These are phyloP conservation scores for Stylonectria norvegica DNA, from an alignment of 2,329 filamentous ascomycete genomes.

Conservation along the genomic window DNA sequence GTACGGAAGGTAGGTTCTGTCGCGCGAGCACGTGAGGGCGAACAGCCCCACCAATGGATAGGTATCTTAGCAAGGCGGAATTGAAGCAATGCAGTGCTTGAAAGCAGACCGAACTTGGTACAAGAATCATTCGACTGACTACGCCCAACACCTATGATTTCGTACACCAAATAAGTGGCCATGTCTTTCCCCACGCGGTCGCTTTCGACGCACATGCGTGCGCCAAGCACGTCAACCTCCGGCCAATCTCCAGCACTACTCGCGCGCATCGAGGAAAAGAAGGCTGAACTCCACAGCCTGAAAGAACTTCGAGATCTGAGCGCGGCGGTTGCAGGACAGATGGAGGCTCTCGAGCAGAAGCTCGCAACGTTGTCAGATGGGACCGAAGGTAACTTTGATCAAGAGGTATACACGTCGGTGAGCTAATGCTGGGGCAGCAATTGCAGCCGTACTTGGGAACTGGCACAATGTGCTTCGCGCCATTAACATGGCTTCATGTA, in stretches of 20 bases:
- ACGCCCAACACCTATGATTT: too few species aligned
- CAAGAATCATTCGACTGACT: too few species aligned
- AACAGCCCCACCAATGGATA: constrained; percentile 30
- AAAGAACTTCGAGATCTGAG: constrained; percentile 76
- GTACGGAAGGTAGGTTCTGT: constrained; percentile 8
- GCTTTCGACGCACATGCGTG: constrained; percentile 65
- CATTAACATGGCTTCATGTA: constrained; percentile 83
- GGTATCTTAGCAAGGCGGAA: too few species aligned
- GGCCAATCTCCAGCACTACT: constrained; percentile 68
- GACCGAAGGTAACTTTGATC: constrained; percentile 63
- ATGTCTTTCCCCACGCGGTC: constrained; percentile 58
- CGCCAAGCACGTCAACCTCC: constrained; percentile 51
- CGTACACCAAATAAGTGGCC: too few species aligned
- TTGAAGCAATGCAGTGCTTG: too few species aligned
- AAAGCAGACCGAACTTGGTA: too few species aligned
- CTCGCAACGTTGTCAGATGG: constrained; percentile 74
- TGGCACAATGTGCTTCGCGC: constrained; percentile 84
- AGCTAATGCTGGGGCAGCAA: constrained; percentile 52
- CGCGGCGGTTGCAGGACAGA: constrained; percentile 73
- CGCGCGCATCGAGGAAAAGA: constrained; percentile 80
- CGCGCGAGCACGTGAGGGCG: constrained; percentile 19
- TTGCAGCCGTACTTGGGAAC: constrained; percentile 79
- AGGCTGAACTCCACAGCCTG: constrained; percentile 74
- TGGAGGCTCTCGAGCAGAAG: constrained; percentile 78
- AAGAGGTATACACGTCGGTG: not conserved